phyloP scores from a whole-genome alignment of 2,329 filamentous ascomycete genomes.

The Beauveria asiatica region DNA sequence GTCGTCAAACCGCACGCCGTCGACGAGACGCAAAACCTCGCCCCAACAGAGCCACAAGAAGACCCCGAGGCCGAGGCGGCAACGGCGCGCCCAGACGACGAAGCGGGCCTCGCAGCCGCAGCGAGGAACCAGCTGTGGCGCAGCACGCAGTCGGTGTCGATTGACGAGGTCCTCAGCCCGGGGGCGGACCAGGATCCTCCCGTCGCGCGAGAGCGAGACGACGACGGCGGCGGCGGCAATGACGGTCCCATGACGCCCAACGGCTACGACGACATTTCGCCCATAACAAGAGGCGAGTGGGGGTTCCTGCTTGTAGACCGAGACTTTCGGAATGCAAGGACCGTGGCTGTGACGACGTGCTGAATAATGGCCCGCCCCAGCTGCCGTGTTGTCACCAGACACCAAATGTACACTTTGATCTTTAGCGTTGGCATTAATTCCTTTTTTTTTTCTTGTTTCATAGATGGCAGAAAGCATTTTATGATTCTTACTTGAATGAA shows the following conservation, averaged over 20 bases:
- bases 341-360: constrained; percentile 44
- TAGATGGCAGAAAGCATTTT: neutral
- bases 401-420: neutral
- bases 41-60: neutral
- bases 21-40: neutral
- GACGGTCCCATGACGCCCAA: constrained; percentile 44
- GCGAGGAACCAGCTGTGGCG: constrained; percentile 27
- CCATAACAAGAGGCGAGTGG: constrained; percentile 55
- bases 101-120: constrained; percentile 29
- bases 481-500: neutral
- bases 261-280: constrained; percentile 53
- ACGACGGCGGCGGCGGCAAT: neutral
- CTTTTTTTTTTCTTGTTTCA: neutral
- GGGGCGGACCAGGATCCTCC: constrained; percentile 13
- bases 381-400: no score
- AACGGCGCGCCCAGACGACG: constrained; percentile 16
- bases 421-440: neutral
- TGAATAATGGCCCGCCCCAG: constrained; percentile 19
- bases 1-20: neutral
- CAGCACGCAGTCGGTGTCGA: constrained; percentile 23
- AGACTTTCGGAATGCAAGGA: constrained; percentile 34
- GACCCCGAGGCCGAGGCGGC: neutral
- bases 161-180: constrained; percentile 35
- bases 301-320: constrained; percentile 48
- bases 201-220: neutral